Base-by-base conservation (phyloP, 306 rosid genomes). In the Vachellia pachyceras region DNA sequence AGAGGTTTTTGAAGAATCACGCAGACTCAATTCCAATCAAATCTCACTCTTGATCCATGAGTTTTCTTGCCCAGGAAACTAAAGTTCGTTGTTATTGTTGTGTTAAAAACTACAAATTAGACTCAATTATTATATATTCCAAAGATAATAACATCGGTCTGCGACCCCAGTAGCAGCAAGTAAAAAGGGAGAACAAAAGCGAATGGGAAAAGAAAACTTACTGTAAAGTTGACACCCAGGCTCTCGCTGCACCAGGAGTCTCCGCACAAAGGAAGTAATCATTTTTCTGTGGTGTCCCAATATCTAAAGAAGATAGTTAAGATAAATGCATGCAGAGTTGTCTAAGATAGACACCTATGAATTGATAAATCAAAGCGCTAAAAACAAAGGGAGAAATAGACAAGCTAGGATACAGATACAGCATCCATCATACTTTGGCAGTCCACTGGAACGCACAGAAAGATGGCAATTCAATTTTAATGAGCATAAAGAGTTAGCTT, bases 211-310 rank as follows among this genome's bases (percentile, higher is more conserved):
- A 23, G 23, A 23, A 60, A 82, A 89, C 99, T 87, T 89, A 96
- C 99, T 93, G 98, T 80, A 96, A 88, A 13, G 99, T 96, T 77
- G 92, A 85, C 41, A 94, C 99, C 99, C 99, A 96, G 64, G 99
- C 98, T 90, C 92, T 90, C 45, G 99, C 98, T 50, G 99, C 98
- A 77, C 88, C 97, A 77, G 98, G 92, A 84, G 99, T 96, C 91
- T 96, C 98, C 1, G 99, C 98, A 83, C 99, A 96, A 23, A 96
- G 98, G 85, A 96, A 93, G 85, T 93, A 94, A 86, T 96, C 99
- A 78, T 89, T 90, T 86, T 91, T 96, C 90, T 93, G 99, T 7
- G 99, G 99, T 40, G 97, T 96, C 42, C 99, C 98, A 73, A 96
- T 91, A 85, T 93, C 99, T 96, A 80, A 63, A 77, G 46, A 45